Percentiles rank a stretch among this genome's conserved stretches.
Evolutionary conservation across 164 flowering plant genomes (phyloP).

Genomic region (Vitis rotundifolia): DNA sequence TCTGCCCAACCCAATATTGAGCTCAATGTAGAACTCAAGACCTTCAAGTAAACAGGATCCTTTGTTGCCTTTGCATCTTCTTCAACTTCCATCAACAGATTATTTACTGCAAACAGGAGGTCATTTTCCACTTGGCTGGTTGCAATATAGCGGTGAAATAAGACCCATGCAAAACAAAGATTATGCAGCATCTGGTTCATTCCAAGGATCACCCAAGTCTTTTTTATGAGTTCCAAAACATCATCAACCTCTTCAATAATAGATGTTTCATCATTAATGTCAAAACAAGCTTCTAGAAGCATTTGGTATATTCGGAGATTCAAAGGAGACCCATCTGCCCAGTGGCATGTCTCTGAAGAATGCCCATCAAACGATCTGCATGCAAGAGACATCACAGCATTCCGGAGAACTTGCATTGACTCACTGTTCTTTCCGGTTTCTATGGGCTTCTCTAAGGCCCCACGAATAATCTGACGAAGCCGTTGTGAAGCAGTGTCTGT

Average conservation of each 20-base stretch:
- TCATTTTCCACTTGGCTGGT: slow-evolving; percentile 77
- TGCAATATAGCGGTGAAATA: slow-evolving; percentile 63
- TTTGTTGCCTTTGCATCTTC: slow-evolving; percentile 58
- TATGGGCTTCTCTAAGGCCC: slow-evolving; percentile 55
- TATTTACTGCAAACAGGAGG: slow-evolving; percentile 67
- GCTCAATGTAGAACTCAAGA: slow-evolving; percentile 54
- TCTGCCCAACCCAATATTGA: slow-evolving; percentile 76
- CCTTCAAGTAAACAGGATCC: slow-evolving; percentile 51
- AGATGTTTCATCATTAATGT: slow-evolving; percentile 60
- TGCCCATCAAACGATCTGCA: slow-evolving; percentile 67
- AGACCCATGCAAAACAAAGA: slow-evolving; percentile 82
- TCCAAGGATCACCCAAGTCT: slow-evolving; percentile 85
- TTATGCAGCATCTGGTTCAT: slow-evolving; percentile 78
- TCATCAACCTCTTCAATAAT: slow-evolving; percentile 88
- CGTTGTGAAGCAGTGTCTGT: slow-evolving; percentile 38
- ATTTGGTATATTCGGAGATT: slow-evolving; percentile 69
- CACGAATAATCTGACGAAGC: slow-evolving; percentile 58
- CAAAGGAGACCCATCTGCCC: slow-evolving; percentile 93
- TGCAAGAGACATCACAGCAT: slow-evolving; percentile 66
- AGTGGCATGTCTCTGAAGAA: slow-evolving; percentile 60
- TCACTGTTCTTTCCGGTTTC: slow-evolving; percentile 73
- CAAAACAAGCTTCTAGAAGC: slow-evolving; percentile 86
- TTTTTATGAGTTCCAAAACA: slow-evolving; percentile 77
- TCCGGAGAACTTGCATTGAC: slow-evolving; percentile 60
- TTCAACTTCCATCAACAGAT: slow-evolving; percentile 62